These are phyloP conservation scores for Penicillium sp. DNA, from an alignment of 2,329 filamentous ascomycete species.

Conservation along the genomic window DNA sequence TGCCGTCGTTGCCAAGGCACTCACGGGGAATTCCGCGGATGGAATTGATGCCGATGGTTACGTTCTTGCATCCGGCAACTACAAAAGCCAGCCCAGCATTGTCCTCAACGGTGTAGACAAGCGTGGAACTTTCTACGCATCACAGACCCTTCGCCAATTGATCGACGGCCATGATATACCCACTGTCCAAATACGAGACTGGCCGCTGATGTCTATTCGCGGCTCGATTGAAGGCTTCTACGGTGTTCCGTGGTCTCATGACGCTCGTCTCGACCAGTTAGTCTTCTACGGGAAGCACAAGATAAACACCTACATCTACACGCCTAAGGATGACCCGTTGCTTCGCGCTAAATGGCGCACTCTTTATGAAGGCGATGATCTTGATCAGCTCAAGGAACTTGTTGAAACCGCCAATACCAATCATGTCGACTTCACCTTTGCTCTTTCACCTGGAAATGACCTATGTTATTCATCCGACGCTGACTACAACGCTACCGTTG, in stretches of 20 bases:
- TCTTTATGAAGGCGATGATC: constrained; percentile 19
- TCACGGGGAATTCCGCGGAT: constrained; percentile 17
- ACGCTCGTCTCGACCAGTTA: constrained; percentile 28
- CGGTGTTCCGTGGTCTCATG: constrained; percentile 28
- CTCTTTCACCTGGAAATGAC: constrained; percentile 22
- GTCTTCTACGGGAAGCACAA: constrained; percentile 28
- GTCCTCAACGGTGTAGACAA: constrained; percentile 25
- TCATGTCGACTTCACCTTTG: constrained; percentile 27
- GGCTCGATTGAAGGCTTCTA: constrained; percentile 30
- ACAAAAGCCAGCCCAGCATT: constrained; percentile 17
- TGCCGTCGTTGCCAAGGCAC: constrained; percentile 9
- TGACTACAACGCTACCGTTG: constrained; percentile 23
- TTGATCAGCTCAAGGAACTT: constrained; percentile 22
- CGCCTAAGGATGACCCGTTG: constrained; percentile 27
- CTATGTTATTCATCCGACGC: constrained; percentile 24
- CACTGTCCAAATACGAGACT: constrained; percentile 23
- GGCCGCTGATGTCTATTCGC: constrained; percentile 30
- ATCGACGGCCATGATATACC: constrained; percentile 11
- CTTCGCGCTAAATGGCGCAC: constrained; percentile 25
- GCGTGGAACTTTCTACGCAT: constrained; percentile 25
- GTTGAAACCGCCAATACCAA: constrained; percentile 22
- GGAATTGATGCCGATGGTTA: constrained; percentile 22
- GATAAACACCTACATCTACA: constrained; percentile 31
- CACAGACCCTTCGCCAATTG: constrained; percentile 25
- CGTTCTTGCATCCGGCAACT: constrained; percentile 22